These are phyloP conservation scores for Botrytis tulipae DNA, from an alignment of 2,329 filamentous ascomycete genomes.

Conservation along the genomic window DNA sequence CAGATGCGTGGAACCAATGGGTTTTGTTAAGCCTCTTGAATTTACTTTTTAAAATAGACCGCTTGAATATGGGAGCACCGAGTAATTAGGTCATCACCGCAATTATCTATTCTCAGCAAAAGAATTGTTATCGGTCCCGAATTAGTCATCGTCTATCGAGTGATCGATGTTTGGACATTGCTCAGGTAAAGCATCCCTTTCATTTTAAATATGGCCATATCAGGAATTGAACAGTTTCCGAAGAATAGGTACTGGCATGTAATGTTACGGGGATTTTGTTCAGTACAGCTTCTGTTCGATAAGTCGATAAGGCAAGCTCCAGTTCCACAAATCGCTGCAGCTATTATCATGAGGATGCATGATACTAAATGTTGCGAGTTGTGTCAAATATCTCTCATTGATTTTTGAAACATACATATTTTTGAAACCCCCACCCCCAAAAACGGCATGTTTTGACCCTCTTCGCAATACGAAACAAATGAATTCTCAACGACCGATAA, in stretches of 20 bases:
- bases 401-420: neutral
- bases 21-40: neutral
- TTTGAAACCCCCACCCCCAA: neutral
- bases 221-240: neutral
- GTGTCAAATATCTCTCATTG: neutral
- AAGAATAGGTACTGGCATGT: neutral
- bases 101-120: neutral
- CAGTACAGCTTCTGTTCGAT: neutral
- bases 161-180: neutral
- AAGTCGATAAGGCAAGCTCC: neutral
- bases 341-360: neutral
- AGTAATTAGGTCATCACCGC: neutral
- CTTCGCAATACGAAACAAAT: neutral
- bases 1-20: too few species aligned
- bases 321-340: neutral
- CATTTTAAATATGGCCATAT: neutral
- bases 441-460: neutral
- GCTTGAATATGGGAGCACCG: neutral
- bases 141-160: neutral
- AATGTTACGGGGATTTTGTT: neutral
- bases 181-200: constrained; percentile 2
- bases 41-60: neutral
- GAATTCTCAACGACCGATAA: neutral
- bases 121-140: neutral
- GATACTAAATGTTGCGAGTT: neutral